Evolutionary conservation across 2,329 filamentous ascomycete species (phyloP), one percentile per base, ranked within the genome.

Genomic region (Hypoxylon sp.): DNA sequence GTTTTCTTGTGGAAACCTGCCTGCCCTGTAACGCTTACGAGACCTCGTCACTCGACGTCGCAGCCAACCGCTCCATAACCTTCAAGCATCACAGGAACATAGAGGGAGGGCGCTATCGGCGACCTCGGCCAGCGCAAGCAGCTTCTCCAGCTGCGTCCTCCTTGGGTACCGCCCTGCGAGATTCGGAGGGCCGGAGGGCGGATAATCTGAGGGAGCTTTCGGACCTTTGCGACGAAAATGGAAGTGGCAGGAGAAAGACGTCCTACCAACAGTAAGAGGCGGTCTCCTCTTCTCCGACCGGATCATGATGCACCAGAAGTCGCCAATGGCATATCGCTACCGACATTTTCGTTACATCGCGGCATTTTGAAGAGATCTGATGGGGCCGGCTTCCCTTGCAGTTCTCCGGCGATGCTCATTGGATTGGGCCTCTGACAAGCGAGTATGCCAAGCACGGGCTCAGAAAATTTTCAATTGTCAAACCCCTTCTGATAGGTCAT

Each of bases 271-370:
- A 23, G 19, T 5, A 34, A 23, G 48, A 45, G 43, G 25, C 19
- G 23, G 39, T 41, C 47, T 48, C 39, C 52, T 64, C 41, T 59
- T 47, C 48, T 25, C 47, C 56, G 46, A 62, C 59, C 43, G 56
- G 43, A 34, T n/a, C 16, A 45, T 41, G 34, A 48, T 32, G 50
- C 16, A 37, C 37, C 43, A 51, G 45, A 39, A 59, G 39, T 41
- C 58, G 46, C 67, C 63, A 67, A 67, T 67, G 45, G 57, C 50
- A 57, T 23, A 29, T 45, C 58, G 32, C 23, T 21, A 48, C 61
- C 58, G 61, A 63, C 54, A 63, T 65, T 67, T 54, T 55, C 47
- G 67, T 65, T 69, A 69, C 64, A 67, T 67, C 61, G 41, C 21
- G 41, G 58, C 52, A 39, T 45, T 39, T n/a, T 63, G 56, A 52